Percentiles rank a stretch among this genome's conserved stretches.
phyloP scores from a whole-genome alignment of 1,284 basidiomycete species.

The Naganishia liquefaciens region DNA sequence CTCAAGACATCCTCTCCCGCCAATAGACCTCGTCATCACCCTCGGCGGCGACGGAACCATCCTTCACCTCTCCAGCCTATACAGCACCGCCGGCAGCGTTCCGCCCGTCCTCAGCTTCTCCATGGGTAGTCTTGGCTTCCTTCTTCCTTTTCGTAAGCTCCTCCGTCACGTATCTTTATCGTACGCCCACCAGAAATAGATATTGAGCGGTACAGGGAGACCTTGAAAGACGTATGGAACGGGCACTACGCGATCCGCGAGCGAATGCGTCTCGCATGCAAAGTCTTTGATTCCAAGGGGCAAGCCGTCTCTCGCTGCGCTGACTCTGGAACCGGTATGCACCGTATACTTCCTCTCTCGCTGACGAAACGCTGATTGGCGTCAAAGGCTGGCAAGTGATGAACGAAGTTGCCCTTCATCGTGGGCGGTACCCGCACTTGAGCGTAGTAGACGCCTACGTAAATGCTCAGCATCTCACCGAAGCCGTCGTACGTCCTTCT shows the following conservation, averaged over 20 bases:
- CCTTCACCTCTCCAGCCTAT: slow-evolving; percentile 88
- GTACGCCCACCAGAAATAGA: slow-evolving; percentile 61
- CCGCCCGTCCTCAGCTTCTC: slow-evolving; percentile 94
- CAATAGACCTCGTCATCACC: slow-evolving; percentile 76
- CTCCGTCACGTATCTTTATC: neutral
- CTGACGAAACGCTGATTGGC: slow-evolving; percentile 35
- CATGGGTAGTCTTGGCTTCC: slow-evolving; percentile 91
- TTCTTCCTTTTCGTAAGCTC: slow-evolving; percentile 85
- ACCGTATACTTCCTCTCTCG: neutral
- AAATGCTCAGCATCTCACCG: slow-evolving; percentile 92
- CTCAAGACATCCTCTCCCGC: neutral
- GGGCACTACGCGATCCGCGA: slow-evolving; percentile 64
- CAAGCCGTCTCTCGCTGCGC: slow-evolving; percentile 15
- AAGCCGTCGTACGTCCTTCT: slow-evolving; percentile 74
- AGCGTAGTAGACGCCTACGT: slow-evolving; percentile 93
- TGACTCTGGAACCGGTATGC: slow-evolving; percentile 6
- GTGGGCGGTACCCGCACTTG: slow-evolving; percentile 86
- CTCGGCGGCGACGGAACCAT: slow-evolving; percentile 95
- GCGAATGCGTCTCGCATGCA: slow-evolving; percentile 76
- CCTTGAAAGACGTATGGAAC: slow-evolving; percentile 36
- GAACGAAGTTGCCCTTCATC: slow-evolving; percentile 93
- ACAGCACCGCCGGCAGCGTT: slow-evolving; percentile 75
- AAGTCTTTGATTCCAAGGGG: slow-evolving; percentile 24
- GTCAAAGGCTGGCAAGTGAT: slow-evolving; percentile 92
- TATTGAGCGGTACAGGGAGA: slow-evolving; percentile 64